phyloP scores from a whole-genome alignment of 257 asterid genomes.

The Primulina eburnea region DNA sequence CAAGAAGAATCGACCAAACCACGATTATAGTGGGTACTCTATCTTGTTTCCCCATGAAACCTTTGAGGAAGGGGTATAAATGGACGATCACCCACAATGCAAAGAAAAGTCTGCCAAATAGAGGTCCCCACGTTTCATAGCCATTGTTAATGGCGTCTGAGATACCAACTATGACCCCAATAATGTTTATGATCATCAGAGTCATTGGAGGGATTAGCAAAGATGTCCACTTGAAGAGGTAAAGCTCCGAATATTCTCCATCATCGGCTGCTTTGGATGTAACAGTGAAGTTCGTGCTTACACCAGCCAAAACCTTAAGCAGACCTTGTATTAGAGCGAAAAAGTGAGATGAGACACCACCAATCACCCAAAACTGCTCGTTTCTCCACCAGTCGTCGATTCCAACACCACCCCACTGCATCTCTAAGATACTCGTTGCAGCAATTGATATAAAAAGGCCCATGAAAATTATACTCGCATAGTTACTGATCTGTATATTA shows the following conservation, averaged over 20 bases:
- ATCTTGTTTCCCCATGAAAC: constrained; percentile 84
- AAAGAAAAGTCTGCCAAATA: constrained; percentile 84
- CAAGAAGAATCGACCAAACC: constrained; percentile 96
- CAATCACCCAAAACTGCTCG: constrained; percentile 98
- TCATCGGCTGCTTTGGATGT: constrained; percentile 95
- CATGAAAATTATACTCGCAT: constrained; percentile 82
- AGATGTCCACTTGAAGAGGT: constrained; percentile 93
- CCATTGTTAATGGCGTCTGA: constrained; percentile 90
- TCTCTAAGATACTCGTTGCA: constrained; percentile 74
- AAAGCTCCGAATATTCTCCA: constrained; percentile 83
- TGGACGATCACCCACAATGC: constrained; percentile 97
- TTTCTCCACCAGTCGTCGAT: constrained; percentile 95
- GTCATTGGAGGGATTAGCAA: constrained; percentile 92
- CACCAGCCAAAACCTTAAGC: constrained; percentile 87
- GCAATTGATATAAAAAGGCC: constrained; percentile 78
- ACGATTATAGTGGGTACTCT: constrained; percentile 76
- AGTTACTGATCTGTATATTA: constrained; percentile 77
- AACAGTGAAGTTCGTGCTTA: constrained; percentile 89
- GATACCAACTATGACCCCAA: constrained; percentile 78
- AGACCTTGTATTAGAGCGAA: constrained; percentile 95
- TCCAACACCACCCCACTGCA: constrained; percentile 91
- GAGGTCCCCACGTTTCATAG: constrained; percentile 95
- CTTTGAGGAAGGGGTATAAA: constrained; percentile 95
- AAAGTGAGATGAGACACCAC: constrained; percentile 84
- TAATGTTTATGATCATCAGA: constrained; percentile 68